These are phyloP conservation scores for Phytophthora meadii DNA, from an alignment of 352 stramenopile genomes.

Conservation along the genomic window DNA sequence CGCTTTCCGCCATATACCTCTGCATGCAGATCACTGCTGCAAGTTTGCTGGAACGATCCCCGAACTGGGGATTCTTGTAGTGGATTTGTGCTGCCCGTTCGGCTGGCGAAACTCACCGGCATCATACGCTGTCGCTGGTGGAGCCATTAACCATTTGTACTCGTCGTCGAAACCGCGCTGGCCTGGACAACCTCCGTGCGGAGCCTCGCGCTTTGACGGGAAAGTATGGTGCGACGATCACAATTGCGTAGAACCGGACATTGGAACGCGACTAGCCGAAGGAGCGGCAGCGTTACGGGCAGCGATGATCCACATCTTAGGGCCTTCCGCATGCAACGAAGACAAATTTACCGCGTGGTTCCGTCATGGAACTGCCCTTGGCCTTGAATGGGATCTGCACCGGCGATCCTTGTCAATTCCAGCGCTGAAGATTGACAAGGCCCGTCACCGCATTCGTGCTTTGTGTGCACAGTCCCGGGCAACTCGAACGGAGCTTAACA, in stretches of 20 bases:
- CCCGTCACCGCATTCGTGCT: too few species aligned
- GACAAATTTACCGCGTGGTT: too few species aligned
- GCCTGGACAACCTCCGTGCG: too few species aligned
- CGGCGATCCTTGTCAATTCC: too few species aligned
- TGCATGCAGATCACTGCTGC: conserved; percentile 6
- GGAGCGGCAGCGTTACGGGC: too few species aligned
- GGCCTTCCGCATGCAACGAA: too few species aligned
- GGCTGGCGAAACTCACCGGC: conserved; percentile 10
- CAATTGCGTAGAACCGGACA: conserved; percentile 11
- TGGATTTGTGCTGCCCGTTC: conserved; percentile 15
- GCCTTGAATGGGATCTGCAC: too few species aligned
- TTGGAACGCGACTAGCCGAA: conserved; percentile 9
- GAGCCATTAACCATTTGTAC: conserved; percentile 15
- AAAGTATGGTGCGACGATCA: conserved; percentile 25
- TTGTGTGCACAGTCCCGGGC: too few species aligned
- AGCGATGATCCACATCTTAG: too few species aligned
- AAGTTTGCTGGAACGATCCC: conserved; percentile 6
- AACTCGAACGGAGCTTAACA: too few species aligned
- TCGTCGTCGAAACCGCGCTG: not conserved
- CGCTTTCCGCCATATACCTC: not conserved
- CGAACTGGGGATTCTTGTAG: conserved; percentile 1
- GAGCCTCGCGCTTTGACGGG: not conserved
- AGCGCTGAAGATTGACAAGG: too few species aligned
- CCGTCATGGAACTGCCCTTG: too few species aligned
- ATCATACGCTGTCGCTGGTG: not conserved